phyloP scores from a whole-genome alignment of 441 rosid genomes.

The Hura crepitans region DNA sequence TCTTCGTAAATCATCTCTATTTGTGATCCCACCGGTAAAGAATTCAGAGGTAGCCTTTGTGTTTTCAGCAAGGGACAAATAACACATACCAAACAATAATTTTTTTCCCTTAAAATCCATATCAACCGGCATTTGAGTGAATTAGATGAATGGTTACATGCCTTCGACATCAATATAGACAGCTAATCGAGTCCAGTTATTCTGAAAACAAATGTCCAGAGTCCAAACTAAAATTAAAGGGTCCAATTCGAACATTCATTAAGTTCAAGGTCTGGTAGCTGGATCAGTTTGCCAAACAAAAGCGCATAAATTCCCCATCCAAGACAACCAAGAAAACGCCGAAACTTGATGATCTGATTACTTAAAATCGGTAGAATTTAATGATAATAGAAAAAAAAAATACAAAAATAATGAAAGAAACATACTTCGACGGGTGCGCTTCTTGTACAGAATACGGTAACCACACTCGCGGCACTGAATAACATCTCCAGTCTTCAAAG shows the following conservation, averaged over 20 bases:
- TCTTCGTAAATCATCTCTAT: neutral
- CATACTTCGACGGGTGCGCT: conserved; percentile 83
- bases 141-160: neutral
- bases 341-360: neutral
- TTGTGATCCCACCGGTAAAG: neutral
- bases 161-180: neutral
- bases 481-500: conserved; percentile 81
- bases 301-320: too few relatives aligned
- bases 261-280: neutral
- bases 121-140: neutral
- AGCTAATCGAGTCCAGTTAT: neutral
- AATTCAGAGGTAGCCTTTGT: neutral
- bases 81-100: too few relatives aligned
- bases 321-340: too few relatives aligned
- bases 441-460: conserved; percentile 90
- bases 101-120: neutral
- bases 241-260: neutral
- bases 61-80: neutral
- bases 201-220: neutral
- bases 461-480: conserved; percentile 95
- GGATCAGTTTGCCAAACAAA: neutral
- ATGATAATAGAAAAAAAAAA: too few relatives aligned
- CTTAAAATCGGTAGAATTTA: neutral
- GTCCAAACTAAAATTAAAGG: neutral
- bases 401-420: neutral